These are phyloP conservation scores for Fistulinella staudtii DNA, from an alignment of 1,284 basidiomycete species.

Conservation along the genomic window DNA sequence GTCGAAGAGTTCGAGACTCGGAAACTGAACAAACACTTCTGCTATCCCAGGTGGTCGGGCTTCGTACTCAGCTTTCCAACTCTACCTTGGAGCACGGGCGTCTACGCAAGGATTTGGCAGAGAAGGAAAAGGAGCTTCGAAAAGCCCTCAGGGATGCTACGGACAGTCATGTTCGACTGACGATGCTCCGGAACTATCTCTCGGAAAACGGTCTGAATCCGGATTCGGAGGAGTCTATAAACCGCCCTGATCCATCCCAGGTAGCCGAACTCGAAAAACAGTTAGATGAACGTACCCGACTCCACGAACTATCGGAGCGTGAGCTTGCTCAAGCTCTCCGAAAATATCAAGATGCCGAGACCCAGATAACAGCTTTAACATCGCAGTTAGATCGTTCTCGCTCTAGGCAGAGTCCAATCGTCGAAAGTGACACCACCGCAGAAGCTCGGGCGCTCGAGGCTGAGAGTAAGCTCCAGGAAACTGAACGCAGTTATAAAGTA, in stretches of 20 bases:
- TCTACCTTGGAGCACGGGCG: conserved; percentile 71
- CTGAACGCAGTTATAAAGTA: conserved; percentile 72
- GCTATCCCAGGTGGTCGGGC: conserved; percentile 73
- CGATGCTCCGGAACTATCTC: conserved; percentile 82
- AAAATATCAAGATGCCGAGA: conserved; percentile 71
- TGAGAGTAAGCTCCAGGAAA: conserved; percentile 75
- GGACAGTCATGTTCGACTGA: conserved; percentile 73
- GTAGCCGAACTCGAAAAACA: conserved; percentile 71
- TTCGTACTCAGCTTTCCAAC: conserved; percentile 74
- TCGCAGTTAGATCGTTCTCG: conserved; percentile 64
- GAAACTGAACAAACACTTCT: conserved; percentile 71
- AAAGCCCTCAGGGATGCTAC: conserved; percentile 68
- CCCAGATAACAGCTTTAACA: conserved; percentile 60
- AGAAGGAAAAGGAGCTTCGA: conserved; percentile 67
- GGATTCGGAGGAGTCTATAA: conserved; percentile 56
- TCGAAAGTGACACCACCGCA: conserved; percentile 36
- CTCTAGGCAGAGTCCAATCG: conserved; percentile 47
- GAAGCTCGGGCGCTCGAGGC: conserved; percentile 62
- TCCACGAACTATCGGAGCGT: conserved; percentile 71
- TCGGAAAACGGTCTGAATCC: conserved; percentile 82
- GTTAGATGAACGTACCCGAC: conserved; percentile 66
- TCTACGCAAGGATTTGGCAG: conserved; percentile 64
- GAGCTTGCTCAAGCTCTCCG: conserved; percentile 62
- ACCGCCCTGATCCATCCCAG: conserved; percentile 45
- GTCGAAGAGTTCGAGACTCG: conserved; percentile 58